phyloP scores from a whole-genome alignment of 2,329 filamentous ascomycete species.

The Rhynchosporium graminicola region DNA sequence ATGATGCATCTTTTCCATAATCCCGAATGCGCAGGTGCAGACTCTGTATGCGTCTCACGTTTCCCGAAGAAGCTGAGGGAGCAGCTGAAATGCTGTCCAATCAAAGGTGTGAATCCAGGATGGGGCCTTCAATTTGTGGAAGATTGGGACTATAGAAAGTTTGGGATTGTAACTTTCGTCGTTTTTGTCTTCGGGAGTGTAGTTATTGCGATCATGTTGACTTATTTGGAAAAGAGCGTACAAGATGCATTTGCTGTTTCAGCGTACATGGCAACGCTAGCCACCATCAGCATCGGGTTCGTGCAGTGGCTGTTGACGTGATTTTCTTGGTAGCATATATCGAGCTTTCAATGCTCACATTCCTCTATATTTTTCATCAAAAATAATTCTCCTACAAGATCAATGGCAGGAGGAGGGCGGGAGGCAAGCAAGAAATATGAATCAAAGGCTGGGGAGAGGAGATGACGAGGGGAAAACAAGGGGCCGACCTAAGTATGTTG shows the following conservation, averaged over 20 bases:
- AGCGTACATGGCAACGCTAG: slow-evolving; percentile 30
- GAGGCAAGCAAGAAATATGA: too few relatives aligned
- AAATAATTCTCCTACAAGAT: too few relatives aligned
- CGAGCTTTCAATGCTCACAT: too few relatives aligned
- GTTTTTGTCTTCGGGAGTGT: slow-evolving; percentile 29
- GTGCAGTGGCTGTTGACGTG: slow-evolving; percentile 39
- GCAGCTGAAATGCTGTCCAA: slow-evolving; percentile 21
- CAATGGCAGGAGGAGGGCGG: too few relatives aligned
- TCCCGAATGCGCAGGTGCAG: slow-evolving; percentile 24
- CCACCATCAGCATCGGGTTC: slow-evolving; percentile 26
- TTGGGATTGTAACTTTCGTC: slow-evolving; percentile 26
- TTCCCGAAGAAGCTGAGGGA: slow-evolving; percentile 33
- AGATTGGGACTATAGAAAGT: slow-evolving; percentile 27
- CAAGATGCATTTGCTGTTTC: slow-evolving; percentile 32
- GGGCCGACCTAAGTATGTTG: too few relatives aligned
- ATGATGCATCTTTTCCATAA: slow-evolving; percentile 31
- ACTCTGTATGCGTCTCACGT: slow-evolving; percentile 23
- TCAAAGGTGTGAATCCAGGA: slow-evolving; percentile 25
- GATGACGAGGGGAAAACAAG: too few relatives aligned
- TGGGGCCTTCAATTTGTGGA: slow-evolving; percentile 34
- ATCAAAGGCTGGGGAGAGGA: too few relatives aligned
- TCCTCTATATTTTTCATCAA: too few relatives aligned
- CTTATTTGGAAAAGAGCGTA: slow-evolving; percentile 24
- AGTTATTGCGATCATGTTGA: slow-evolving; percentile 26
- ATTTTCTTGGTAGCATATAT: slow-evolving; percentile 2